These are phyloP conservation scores for Rubroboletus satanas DNA, from an alignment of 768 basidiomycete species.

Conservation along the genomic window DNA sequence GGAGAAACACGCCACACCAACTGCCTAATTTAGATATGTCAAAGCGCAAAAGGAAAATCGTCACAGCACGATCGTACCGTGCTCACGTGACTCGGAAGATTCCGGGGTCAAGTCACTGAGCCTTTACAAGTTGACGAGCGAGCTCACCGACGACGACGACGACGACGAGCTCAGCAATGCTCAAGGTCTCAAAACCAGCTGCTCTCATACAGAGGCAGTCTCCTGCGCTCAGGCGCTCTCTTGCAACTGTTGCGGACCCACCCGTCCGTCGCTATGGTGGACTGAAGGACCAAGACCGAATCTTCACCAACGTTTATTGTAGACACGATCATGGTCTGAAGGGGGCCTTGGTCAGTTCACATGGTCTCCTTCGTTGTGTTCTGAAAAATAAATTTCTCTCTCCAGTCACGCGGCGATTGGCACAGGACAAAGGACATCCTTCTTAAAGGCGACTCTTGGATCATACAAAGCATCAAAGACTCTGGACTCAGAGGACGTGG, in stretches of 20 bases:
- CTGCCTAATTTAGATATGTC: slow-evolving; percentile 13
- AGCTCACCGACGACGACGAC: slow-evolving; percentile 10
- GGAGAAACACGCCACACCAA: slow-evolving; percentile 10
- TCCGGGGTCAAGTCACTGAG: slow-evolving; percentile 9
- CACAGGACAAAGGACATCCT: slow-evolving; percentile 96
- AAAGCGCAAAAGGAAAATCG: slow-evolving; percentile 1
- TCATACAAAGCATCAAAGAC: slow-evolving; percentile 94
- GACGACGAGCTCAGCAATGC: slow-evolving; percentile 22
- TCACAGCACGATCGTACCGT: not conserved
- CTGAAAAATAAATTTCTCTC: not conserved
- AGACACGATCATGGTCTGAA: slow-evolving; percentile 90
- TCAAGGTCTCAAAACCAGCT: slow-evolving; percentile 27
- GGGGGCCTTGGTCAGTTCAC: slow-evolving; percentile 68
- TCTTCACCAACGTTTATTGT: slow-evolving; percentile 88
- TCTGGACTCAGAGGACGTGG: slow-evolving; percentile 94
- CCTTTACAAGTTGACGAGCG: not conserved
- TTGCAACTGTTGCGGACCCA: slow-evolving; percentile 79
- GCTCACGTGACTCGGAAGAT: slow-evolving; percentile 18
- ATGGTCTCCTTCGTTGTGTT: not conserved
- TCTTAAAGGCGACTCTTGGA: slow-evolving; percentile 93
- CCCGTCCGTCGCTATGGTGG: slow-evolving; percentile 92
- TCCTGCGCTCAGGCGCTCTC: slow-evolving; percentile 16
- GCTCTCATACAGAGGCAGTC: slow-evolving; percentile 19
- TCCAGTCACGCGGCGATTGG: slow-evolving; percentile 92
- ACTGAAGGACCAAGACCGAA: slow-evolving; percentile 89